phyloP scores from a whole-genome alignment of 2,329 filamentous ascomycete species.

The Phaeophleospora eucalypticola region DNA sequence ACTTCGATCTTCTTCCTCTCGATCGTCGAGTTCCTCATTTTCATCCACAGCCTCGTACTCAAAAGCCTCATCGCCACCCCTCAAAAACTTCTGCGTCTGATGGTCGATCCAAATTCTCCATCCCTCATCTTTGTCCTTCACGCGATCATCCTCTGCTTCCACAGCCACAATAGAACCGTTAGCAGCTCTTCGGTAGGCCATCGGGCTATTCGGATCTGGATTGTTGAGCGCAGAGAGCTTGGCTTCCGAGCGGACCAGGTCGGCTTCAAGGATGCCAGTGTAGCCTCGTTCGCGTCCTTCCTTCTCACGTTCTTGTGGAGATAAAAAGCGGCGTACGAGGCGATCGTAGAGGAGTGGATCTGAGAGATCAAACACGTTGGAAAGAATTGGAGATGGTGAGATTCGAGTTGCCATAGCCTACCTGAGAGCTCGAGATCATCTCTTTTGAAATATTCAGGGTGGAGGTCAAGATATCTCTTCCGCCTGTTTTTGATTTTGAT shows the following conservation, averaged over 20 bases:
- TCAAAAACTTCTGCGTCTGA: constrained; percentile 69
- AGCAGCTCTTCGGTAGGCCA: constrained; percentile 48
- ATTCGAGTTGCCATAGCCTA: constrained; percentile 30
- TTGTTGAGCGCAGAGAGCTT: constrained; percentile 62
- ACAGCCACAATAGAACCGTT: constrained; percentile 56
- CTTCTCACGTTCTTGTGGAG: constrained; percentile 65
- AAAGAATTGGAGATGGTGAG: constrained; percentile 4
- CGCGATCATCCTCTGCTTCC: constrained; percentile 49
- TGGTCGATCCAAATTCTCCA: constrained; percentile 65
- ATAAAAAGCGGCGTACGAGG: constrained; percentile 73
- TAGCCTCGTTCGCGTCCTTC: constrained; percentile 74
- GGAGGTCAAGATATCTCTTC: constrained; percentile 67
- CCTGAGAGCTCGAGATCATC: constrained; percentile 59
- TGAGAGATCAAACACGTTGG: constrained; percentile 22
- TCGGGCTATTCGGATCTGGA: constrained; percentile 48
- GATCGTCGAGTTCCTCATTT: constrained; percentile 68
- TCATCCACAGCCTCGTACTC: constrained; percentile 69
- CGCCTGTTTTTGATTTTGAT: constrained; percentile 62
- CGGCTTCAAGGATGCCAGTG: constrained; percentile 72
- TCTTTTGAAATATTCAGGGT: constrained; percentile 66
- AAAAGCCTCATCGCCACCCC: constrained; percentile 72
- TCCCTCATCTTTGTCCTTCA: constrained; percentile 62
- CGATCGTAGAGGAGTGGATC: constrained; percentile 81
- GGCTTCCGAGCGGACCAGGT: constrained; percentile 70
- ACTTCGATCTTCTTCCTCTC: constrained; percentile 56